Evolutionary conservation across 192 early-diverging fungal species (phyloP), one percentile per base, ranked within the genome.

Genomic region (Rhizoclosmatium sp.): DNA sequence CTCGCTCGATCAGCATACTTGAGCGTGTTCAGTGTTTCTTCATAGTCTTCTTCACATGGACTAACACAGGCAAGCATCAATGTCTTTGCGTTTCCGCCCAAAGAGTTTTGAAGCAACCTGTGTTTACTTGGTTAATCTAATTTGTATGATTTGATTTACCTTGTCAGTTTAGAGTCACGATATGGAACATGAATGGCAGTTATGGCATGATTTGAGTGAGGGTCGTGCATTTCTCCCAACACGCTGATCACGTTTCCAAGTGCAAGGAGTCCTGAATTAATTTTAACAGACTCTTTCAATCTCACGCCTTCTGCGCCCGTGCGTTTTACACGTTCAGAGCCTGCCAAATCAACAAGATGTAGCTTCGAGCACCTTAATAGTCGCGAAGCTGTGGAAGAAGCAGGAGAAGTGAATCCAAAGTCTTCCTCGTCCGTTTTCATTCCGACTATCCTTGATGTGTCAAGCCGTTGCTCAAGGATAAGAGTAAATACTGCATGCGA

Each of bases 181-280:
- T 98, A 99, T 2, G 98, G 97, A 61, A 98, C 89, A 77, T 96
- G 93, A 14, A 47, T 64, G 39, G 44, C 39, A 1, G 47, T 23
- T 19, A 40, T 23, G n/a, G 41, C 16, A 4, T 12, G 7, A 42
- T 76, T 41, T 4, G 73, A 54, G 40, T 41, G 42, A 2, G 56
- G 58, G 41, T 68, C 65, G 3, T 46, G 31, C 46, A 78, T 87
- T 76, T 93, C 93, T 21, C 96, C 95, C 7, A 99, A 84, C 0
- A 95, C 94, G 46, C 93, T 94, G 65, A 99, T 99, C 23, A 99
- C 98, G 81, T 99, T 99, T 69, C 96, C 97, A 59, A 99, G 89
- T 2, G 96, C 97, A 66, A 97, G 82, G 4, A 99, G 87, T 21
- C 97, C 98, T 12, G 92, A 91, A 81, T 99, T 99, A 82, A 99